Conservation (phyloP, 257 asterid genomes). For the Osmanthus fragrans region DNA sequence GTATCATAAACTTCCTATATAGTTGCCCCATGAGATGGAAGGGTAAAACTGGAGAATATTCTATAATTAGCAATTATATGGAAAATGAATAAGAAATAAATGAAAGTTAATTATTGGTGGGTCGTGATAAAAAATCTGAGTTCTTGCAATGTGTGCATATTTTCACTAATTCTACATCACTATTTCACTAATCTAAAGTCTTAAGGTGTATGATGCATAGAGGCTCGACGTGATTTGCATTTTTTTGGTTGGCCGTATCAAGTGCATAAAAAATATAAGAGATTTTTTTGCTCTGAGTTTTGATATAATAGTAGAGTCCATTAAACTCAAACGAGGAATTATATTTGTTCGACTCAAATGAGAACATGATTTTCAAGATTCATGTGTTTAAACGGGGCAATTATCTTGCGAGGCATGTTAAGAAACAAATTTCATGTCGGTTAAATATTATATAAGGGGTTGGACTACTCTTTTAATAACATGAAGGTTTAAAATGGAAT, state of each 20-base stretch:
- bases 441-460: too few species aligned
- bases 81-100: background rate
- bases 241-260: background rate
- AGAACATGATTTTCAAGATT: too few species aligned
- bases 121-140: background rate
- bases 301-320: too few species aligned
- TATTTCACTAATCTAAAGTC: background rate
- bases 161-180: background rate
- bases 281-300: too few species aligned
- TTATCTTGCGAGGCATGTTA: too few species aligned
- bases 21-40: background rate
- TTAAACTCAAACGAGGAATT: too few species aligned
- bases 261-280: too few species aligned
- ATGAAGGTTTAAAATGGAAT: too few species aligned
- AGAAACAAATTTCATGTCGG: too few species aligned
- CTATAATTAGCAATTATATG: conserved; percentile 19
- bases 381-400: too few species aligned
- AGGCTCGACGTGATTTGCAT: background rate
- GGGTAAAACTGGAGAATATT: background rate
- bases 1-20: background rate
- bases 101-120: background rate
- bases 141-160: background rate
- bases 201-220: background rate
- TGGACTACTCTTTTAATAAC: too few species aligned
- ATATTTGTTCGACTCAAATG: too few species aligned